phyloP scores from a whole-genome alignment of 1,284 basidiomycete genomes.

The Trichosporon coremiiforme region DNA sequence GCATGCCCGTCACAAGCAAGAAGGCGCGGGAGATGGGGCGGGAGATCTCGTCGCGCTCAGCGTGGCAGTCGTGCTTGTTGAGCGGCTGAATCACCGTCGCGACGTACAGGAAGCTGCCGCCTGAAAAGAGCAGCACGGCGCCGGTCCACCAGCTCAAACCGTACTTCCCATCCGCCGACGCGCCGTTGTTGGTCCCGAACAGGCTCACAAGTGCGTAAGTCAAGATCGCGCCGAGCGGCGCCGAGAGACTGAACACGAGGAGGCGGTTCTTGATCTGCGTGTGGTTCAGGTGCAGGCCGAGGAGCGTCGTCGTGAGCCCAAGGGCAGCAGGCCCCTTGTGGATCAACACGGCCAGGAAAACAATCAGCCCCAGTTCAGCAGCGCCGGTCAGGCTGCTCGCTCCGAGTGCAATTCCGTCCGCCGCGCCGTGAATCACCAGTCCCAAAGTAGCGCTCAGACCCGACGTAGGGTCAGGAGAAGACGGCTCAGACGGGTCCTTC shows the following conservation, averaged over 20 bases:
- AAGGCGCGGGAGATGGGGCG: constrained; percentile 58
- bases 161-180: constrained; percentile 15
- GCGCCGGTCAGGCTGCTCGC: constrained; percentile 59
- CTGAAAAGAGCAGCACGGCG: constrained; percentile 59
- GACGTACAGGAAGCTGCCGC: constrained; percentile 91
- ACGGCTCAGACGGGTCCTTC: constrained; percentile 26
- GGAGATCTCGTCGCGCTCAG: constrained; percentile 21
- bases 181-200: constrained; percentile 55
- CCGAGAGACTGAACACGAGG: constrained; percentile 74
- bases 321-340: constrained; percentile 90
- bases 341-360: constrained; percentile 82
- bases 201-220: constrained; percentile 68
- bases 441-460: constrained; percentile 76
- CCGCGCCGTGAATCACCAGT: constrained; percentile 78
- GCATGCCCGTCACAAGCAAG: constrained; percentile 69
- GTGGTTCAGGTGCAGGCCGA: constrained; percentile 70
- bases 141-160: constrained; percentile 66
- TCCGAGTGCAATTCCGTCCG: constrained; percentile 87
- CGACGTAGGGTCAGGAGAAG: constrained; percentile 31
- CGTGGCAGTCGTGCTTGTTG: constrained; percentile 31
- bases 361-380: constrained; percentile 67
- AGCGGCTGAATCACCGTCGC: constrained; percentile 83
- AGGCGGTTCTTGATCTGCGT: constrained; percentile 72
- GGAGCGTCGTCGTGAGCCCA: constrained; percentile 75
- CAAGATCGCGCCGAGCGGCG: constrained; percentile 71